Conservation (phyloP, 176 grass and related monocot genomes). For the Thinopyrum elongatum region DNA sequence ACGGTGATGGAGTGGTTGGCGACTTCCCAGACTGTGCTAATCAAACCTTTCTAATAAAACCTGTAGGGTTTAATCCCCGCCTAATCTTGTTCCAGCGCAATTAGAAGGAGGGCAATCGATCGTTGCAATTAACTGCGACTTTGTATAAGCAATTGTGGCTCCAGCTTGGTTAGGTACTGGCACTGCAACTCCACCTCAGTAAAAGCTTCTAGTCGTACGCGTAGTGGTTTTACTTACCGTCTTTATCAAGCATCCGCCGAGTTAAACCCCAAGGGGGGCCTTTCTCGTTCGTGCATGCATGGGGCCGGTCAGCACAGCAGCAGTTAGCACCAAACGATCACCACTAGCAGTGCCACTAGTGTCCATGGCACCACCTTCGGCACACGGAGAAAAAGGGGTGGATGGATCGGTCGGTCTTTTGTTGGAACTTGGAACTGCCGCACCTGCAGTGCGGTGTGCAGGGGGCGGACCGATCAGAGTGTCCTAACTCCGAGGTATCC, state of each 20-base stretch:
- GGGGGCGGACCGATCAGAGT: background rate
- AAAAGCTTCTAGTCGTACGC: slow-evolving; percentile 4
- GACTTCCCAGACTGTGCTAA: background rate
- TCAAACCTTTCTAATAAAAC: background rate
- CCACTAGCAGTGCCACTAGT: background rate
- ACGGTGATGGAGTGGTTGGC: slow-evolving; percentile 3
- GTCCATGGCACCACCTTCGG: background rate
- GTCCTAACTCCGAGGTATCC: background rate
- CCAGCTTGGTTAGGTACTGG: no score
- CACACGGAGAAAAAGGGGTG: background rate
- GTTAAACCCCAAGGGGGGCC: slow-evolving; percentile 28
- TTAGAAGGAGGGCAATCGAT: background rate
- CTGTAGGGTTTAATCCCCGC: background rate
- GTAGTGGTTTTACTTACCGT: slow-evolving; percentile 31
- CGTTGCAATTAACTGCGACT: no score
- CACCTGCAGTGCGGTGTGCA: background rate
- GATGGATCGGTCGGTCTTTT: background rate
- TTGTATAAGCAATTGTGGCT: no score
- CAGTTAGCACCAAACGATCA: slow-evolving; percentile 27
- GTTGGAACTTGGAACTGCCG: background rate
- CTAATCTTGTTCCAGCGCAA: background rate
- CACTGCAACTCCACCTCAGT: slow-evolving; percentile 11
- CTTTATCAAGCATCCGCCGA: background rate
- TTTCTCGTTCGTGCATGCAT: slow-evolving; percentile 25
- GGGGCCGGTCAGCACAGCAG: background rate